Percentiles rank a stretch among this genome's conserved stretches.
These are phyloP conservation scores for Ustilago trichophora DNA, from an alignment of 1,284 basidiomycete species.

Conservation along the genomic window DNA sequence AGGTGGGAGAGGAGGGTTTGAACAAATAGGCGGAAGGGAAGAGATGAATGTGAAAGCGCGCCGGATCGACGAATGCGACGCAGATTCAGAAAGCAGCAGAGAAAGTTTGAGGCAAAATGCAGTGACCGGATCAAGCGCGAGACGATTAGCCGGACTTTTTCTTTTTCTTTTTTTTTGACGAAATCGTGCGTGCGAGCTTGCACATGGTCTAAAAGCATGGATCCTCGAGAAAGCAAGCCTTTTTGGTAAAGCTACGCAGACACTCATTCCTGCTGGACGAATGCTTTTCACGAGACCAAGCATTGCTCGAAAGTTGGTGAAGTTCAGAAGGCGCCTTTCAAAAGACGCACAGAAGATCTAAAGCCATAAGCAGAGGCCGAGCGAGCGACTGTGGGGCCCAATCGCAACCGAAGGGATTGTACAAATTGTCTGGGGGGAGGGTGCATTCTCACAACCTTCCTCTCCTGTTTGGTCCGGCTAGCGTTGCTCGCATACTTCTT, in stretches of 20 bases:
- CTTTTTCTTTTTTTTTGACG: slow-evolving; percentile 4
- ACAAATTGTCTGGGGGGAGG: neutral
- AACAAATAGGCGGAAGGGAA: no score
- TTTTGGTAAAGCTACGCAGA: no score
- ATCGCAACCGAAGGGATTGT: no score
- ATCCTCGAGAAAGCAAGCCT: no score
- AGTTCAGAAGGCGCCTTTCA: no score
- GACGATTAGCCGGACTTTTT: slow-evolving; percentile 14
- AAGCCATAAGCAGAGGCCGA: no score
- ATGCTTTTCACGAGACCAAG: no score
- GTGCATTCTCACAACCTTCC: neutral
- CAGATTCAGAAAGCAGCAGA: neutral
- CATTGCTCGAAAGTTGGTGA: no score
- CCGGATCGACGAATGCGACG: neutral
- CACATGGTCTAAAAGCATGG: no score
- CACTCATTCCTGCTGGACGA: no score
- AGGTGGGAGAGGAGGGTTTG: neutral
- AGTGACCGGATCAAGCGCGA: slow-evolving; percentile 5
- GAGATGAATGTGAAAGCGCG: slow-evolving; percentile 17
- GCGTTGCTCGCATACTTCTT: slow-evolving; percentile 22
- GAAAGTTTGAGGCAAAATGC: neutral
- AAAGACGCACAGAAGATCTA: no score
- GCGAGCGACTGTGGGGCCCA: no score
- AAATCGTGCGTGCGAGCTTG: slow-evolving; percentile 4
- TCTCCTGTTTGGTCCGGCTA: slow-evolving; percentile 4